A percentile compares a stretch with the other conserved stretches of the same genome.
phyloP scores from a whole-genome alignment of 2,329 filamentous ascomycete genomes.

The Neospermospora avenae region DNA sequence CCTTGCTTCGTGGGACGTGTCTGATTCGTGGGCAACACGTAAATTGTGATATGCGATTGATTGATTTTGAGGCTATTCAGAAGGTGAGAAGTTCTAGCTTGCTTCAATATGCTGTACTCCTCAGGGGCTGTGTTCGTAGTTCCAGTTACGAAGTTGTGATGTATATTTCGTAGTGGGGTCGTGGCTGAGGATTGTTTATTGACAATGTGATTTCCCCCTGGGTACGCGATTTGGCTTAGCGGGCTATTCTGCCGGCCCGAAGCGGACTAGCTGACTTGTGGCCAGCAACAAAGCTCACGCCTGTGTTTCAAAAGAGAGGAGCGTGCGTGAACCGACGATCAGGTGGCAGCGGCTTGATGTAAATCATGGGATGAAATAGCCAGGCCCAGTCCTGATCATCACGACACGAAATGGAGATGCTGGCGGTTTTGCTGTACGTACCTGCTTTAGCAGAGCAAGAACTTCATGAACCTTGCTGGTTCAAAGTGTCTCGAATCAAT shows the following conservation, averaged over 20 bases:
- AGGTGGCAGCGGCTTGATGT: neutral
- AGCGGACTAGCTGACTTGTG: neutral
- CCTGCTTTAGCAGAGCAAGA: no score
- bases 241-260: neutral
- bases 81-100: neutral
- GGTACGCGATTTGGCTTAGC: neutral
- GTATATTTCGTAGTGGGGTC: neutral
- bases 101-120: slow-evolving; percentile 15
- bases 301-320: no score
- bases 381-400: neutral
- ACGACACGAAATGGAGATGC: neutral
- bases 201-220: slow-evolving; percentile 6
- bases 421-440: no score
- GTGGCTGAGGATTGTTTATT: slow-evolving; percentile 4
- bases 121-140: slow-evolving; percentile 12
- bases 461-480: no score
- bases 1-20: slow-evolving; percentile 7
- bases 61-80: slow-evolving; percentile 7
- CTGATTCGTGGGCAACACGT: slow-evolving; percentile 8
- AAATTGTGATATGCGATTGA: neutral
- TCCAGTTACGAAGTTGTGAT: neutral
- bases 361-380: neutral
- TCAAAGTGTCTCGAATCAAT: no score
- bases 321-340: no score
- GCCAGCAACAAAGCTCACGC: neutral